phyloP scores from a whole-genome alignment of 768 basidiomycete genomes.

The Kwoniella pini region DNA sequence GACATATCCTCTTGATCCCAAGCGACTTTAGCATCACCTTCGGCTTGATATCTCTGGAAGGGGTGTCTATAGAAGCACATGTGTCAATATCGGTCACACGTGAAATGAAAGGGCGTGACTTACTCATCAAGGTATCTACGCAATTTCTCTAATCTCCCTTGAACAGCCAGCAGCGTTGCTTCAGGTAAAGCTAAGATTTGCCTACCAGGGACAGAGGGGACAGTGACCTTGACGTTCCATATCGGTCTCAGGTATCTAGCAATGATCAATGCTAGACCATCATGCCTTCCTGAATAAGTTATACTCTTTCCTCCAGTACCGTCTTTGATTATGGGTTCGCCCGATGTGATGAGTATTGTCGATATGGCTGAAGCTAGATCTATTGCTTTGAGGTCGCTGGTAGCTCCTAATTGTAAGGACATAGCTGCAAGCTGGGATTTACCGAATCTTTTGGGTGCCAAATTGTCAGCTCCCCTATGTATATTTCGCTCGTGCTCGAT shows the following conservation, averaged over 20 bases:
- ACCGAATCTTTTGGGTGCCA: conserved; percentile 34
- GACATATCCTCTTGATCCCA: conserved; percentile 53
- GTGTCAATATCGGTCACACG: neutral
- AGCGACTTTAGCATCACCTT: conserved; percentile 45
- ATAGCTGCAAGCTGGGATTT: conserved; percentile 40
- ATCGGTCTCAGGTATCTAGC: conserved; percentile 79
- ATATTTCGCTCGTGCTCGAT: too few relatives aligned
- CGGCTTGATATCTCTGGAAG: conserved; percentile 40
- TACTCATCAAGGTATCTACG: conserved; percentile 37
- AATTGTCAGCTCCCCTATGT: too few relatives aligned
- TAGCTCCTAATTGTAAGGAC: conserved; percentile 32
- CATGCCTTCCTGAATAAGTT: conserved; percentile 79
- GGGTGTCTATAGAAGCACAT: conserved; percentile 27
- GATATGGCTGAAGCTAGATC: conserved; percentile 34
- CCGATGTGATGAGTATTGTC: conserved; percentile 30
- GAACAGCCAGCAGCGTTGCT: conserved; percentile 26
- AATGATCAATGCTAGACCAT: conserved; percentile 84
- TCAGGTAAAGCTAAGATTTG: conserved; percentile 59
- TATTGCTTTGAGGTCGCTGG: conserved; percentile 21
- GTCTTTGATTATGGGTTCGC: conserved; percentile 30
- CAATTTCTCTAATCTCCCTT: conserved; percentile 39
- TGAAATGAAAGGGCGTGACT: conserved; percentile 4
- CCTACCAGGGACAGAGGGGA: conserved; percentile 20
- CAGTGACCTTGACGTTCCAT: conserved; percentile 79
- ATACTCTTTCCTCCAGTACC: conserved; percentile 57